Conservation (phyloP, 1,139 yeast species). For the Pichia sp. region DNA sequence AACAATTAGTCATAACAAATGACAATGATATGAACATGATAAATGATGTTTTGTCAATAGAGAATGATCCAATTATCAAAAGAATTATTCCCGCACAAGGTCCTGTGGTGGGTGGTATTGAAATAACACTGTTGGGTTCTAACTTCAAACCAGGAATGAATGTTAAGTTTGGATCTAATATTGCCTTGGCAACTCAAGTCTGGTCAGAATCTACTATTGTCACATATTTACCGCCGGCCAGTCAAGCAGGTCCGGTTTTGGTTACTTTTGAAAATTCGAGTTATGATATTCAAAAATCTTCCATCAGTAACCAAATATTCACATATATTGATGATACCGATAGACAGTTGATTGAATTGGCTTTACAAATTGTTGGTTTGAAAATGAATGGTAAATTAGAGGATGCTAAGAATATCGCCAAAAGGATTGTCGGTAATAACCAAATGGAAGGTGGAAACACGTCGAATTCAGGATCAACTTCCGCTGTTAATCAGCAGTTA, state of each 20-base stretch:
- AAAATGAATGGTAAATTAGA: conserved; percentile 92
- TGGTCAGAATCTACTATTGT: conserved; percentile 95
- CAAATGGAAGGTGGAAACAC: conserved; percentile 9
- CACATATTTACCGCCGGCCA: conserved; percentile 86
- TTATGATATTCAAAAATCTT: conserved; percentile 12
- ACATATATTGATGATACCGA: conserved; percentile 92
- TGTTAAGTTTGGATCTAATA: conserved; percentile 80
- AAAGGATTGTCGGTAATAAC: conserved; percentile 68
- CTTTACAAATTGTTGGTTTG: conserved; percentile 87
- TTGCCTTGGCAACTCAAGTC: conserved; percentile 84
- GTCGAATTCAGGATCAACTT: conserved; percentile 4
- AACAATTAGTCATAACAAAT: no score
- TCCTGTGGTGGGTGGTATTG: conserved; percentile 91
- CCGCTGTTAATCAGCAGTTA: conserved; percentile 13
- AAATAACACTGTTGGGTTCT: conserved; percentile 80
- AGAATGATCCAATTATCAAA: conserved; percentile 50
- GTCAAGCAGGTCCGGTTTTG: conserved; percentile 82
- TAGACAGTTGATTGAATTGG: conserved; percentile 83
- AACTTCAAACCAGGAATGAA: conserved; percentile 76
- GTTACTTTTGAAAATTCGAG: conserved; percentile 53
- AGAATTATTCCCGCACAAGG: conserved; percentile 93
- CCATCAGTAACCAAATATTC: conserved; percentile 38
- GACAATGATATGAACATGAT: conserved; percentile 1
- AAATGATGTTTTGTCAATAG: neutral
- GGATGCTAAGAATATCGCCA: conserved; percentile 86